These are phyloP conservation scores for Russula griseocarnosa DNA, from an alignment of 768 basidiomycete species.

Conservation along the genomic window DNA sequence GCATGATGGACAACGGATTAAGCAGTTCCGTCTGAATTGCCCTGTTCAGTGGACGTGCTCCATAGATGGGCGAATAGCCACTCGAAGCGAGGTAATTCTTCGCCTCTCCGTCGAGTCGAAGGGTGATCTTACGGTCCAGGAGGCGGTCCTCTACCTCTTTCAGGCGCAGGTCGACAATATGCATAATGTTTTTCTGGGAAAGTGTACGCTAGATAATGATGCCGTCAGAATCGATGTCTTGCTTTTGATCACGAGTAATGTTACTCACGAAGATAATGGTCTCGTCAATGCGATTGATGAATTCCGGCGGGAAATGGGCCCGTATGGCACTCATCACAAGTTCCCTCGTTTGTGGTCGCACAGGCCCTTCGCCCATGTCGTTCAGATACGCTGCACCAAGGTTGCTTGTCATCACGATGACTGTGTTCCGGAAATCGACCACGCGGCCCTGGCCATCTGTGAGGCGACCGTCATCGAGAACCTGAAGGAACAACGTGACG, in stretches of 20 bases:
- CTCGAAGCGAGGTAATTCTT: conserved; percentile 71
- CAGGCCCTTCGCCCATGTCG: conserved; percentile 68
- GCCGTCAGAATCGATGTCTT: conserved; percentile 34
- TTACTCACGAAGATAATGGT: conserved; percentile 64
- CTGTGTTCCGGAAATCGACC: conserved; percentile 84
- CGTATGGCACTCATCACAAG: conserved; percentile 79
- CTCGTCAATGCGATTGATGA: conserved; percentile 86
- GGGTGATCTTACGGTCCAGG: conserved; percentile 68
- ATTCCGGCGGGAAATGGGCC: conserved; percentile 87
- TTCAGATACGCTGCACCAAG: conserved; percentile 74
- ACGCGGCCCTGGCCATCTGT: conserved; percentile 92
- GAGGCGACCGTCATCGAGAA: conserved; percentile 87
- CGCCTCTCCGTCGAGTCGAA: conserved; percentile 72
- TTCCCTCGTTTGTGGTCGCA: conserved; percentile 54
- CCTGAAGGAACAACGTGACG: conserved; percentile 71
- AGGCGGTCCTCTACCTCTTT: conserved; percentile 83
- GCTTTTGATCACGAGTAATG: background rate
- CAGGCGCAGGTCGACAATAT: conserved; percentile 86
- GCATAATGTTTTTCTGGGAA: conserved; percentile 68
- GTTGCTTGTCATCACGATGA: conserved; percentile 95
- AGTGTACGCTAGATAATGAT: conserved; percentile 59
- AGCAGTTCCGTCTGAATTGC: conserved; percentile 90
- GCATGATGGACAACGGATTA: conserved; percentile 81
- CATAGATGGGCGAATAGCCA: conserved; percentile 80
- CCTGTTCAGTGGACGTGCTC: conserved; percentile 88